Base-by-base conservation (phyloP, 2,329 filamentous ascomycete species). In the Eurotiales sp. region DNA sequence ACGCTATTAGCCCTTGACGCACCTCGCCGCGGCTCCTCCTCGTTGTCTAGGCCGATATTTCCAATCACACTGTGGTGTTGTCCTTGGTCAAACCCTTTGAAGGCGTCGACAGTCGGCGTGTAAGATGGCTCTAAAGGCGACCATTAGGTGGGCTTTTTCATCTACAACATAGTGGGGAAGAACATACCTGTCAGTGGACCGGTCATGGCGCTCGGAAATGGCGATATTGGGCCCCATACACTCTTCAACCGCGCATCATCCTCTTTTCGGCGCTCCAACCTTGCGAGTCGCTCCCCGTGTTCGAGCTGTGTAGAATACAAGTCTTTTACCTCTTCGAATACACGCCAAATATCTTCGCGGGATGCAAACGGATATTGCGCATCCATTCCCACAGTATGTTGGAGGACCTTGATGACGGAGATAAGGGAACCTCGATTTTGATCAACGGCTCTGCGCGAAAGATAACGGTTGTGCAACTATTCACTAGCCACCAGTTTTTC, bases 1-100 rank as follows among this genome's bases (percentile, higher is more conserved):
- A 99, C 93, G 65, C 93, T 97, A 67, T 97, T 97, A 43, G 93
- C 92, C 60, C 93, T 82, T 15, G 93, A 99, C 15, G 90, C 87
- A 17, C 88, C 89, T 49, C 93, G 89, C 56, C 92, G 83, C 32
- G 90, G 84, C 52, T 90, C 85, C 27, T 97, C 90, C 56, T 96
- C 91, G 4, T 86, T 81, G 57, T 96, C 92, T 6, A 97, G 77
- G 53, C 91, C 88, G 52, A 96, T 79, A 49, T 87, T 89, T 46
- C 85, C 86, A 44, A 95, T 80, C 53, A 93, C 77, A 61, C 85
- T 88, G 63, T 87, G 87, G 43, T 87, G 84, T 58, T 95, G 87
- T 63, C 93, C 90, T 63, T 79, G 76, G 63, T 96, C 90, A 60
- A 96, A 90, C 62, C 87, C 87, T 61, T 91, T 90, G 65, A 97